Percentiles rank a stretch among this genome's conserved stretches.
phyloP scores from a whole-genome alignment of 2,329 filamentous ascomycete genomes.

The Septoria linicola region DNA sequence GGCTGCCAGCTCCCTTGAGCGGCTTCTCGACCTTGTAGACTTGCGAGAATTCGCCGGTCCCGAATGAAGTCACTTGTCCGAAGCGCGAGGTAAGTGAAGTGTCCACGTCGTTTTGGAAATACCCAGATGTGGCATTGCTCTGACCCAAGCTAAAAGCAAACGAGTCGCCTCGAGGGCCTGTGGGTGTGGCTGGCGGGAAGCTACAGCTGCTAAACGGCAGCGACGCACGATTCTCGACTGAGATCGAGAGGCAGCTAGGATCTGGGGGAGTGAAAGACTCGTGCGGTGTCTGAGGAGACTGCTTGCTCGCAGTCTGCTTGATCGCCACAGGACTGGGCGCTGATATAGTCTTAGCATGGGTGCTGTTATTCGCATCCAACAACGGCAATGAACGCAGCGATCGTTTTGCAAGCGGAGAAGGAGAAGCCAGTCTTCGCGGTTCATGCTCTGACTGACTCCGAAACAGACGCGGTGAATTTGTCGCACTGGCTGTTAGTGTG shows the following conservation, averaged over 20 bases:
- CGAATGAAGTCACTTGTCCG: constrained; percentile 74
- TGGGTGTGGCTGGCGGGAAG: constrained; percentile 79
- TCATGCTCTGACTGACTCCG: constrained; percentile 43
- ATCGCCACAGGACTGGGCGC: constrained; percentile 23
- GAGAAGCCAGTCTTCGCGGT: constrained; percentile 38
- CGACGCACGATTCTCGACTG: constrained; percentile 53
- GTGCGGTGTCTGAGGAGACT: constrained; percentile 65
- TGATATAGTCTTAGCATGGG: constrained; percentile 29
- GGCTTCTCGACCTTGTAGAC: constrained; percentile 75
- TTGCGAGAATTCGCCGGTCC: constrained; percentile 87
- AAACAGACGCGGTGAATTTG: constrained; percentile 40
- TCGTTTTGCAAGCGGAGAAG: constrained; percentile 44
- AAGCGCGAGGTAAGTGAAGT: constrained; percentile 72
- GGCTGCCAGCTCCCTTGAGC: constrained; percentile 33
- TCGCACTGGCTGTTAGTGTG: constrained; percentile 36
- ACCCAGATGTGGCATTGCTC: constrained; percentile 56
- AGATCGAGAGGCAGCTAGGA: constrained; percentile 79
- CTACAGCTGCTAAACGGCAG: constrained; percentile 44
- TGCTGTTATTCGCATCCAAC: constrained; percentile 24
- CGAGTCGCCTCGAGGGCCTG: constrained; percentile 59
- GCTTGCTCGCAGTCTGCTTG: constrained; percentile 24
- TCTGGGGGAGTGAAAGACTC: constrained; percentile 74
- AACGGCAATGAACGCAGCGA: constrained; percentile 31
- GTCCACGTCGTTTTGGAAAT: constrained; percentile 73
- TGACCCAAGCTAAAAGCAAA: constrained; percentile 58